A percentile compares a stretch with the other conserved stretches of the same genome.
Conservation (phyloP, 495 filamentous ascomycete genomes). For the Chlorociboria aeruginascens region DNA sequence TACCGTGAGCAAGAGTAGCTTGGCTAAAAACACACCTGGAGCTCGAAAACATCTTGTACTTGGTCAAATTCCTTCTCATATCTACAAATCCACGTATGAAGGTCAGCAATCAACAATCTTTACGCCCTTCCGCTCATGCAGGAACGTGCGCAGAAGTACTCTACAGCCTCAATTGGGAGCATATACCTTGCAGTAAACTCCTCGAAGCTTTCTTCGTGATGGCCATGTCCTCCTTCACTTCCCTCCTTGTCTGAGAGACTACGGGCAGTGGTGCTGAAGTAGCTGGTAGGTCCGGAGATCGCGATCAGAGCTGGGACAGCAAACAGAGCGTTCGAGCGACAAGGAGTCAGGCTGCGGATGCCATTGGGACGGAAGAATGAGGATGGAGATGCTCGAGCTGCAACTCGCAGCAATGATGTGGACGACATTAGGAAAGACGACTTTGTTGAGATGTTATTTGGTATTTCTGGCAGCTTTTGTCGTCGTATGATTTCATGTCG, state of each 20-base stretch:
- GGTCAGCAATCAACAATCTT: conserved; percentile 17
- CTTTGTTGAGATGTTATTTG: conserved; percentile 21
- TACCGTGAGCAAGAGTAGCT: background rate
- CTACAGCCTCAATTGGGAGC: conserved; percentile 6
- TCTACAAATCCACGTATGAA: conserved; percentile 33
- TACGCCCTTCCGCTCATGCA: conserved; percentile 5
- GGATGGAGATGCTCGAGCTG: conserved; percentile 55
- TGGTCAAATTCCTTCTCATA: conserved; percentile 98
- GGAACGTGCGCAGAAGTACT: conserved; percentile 12
- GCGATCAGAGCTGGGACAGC: conserved; percentile 39
- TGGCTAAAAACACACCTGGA: conserved; percentile 61
- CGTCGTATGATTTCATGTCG: conserved; percentile 2
- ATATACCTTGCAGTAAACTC: conserved; percentile 96
- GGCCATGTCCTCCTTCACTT: conserved; percentile 30
- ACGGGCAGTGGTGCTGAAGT: conserved; percentile 58
- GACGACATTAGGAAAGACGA: conserved; percentile 45
- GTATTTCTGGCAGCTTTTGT: conserved; percentile 2
- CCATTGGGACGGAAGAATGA: conserved; percentile 50
- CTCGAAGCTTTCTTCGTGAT: conserved; percentile 94
- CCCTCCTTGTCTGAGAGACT: conserved; percentile 30
- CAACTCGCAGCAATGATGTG: conserved; percentile 55
- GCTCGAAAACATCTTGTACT: conserved; percentile 98
- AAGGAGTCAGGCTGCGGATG: conserved; percentile 31
- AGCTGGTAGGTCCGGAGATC: conserved; percentile 38
- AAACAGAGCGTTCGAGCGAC: conserved; percentile 15